These are phyloP conservation scores for Chernovozyma sophiae-reginae DNA, from an alignment of 1,139 yeast species.

Conservation along the genomic window DNA sequence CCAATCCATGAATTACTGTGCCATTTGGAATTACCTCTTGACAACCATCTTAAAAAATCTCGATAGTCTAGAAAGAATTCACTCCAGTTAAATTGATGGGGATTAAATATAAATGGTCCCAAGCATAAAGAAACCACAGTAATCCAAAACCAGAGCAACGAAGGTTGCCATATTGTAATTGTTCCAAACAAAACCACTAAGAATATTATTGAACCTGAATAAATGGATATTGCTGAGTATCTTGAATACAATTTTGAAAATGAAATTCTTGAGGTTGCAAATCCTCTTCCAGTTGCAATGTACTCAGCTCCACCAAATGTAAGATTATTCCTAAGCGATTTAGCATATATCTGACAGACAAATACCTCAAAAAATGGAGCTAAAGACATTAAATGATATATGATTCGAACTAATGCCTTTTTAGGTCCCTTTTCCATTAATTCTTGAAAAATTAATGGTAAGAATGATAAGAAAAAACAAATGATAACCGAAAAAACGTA, in stretches of 20 bases:
- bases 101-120: conserved; percentile 81
- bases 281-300: conserved; percentile 81
- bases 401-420: conserved; percentile 56
- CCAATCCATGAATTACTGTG: conserved; percentile 59
- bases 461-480: conserved; percentile 78
- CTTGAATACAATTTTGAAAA: conserved; percentile 59
- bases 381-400: conserved; percentile 63
- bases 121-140: conserved; percentile 67
- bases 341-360: conserved; percentile 80
- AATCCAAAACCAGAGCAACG: conserved; percentile 81
- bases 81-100: conserved; percentile 71
- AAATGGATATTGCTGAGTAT: conserved; percentile 62
- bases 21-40: conserved; percentile 54
- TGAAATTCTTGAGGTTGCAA: conserved; percentile 66
- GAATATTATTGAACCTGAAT: conserved; percentile 58
- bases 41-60: conserved; percentile 63
- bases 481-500: conserved; percentile 79
- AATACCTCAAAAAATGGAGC: conserved; percentile 87
- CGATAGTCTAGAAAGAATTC: conserved; percentile 75
- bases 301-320: conserved; percentile 82
- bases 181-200: conserved; percentile 61
- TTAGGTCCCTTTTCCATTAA: conserved; percentile 70
- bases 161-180: conserved; percentile 68
- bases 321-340: conserved; percentile 62
- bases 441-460: conserved; percentile 78